A percentile compares a stretch with the other conserved stretches of the same genome.
Evolutionary conservation across 371 early-diverging fungal species (phyloP).

Genomic region (Circinella minor): DNA sequence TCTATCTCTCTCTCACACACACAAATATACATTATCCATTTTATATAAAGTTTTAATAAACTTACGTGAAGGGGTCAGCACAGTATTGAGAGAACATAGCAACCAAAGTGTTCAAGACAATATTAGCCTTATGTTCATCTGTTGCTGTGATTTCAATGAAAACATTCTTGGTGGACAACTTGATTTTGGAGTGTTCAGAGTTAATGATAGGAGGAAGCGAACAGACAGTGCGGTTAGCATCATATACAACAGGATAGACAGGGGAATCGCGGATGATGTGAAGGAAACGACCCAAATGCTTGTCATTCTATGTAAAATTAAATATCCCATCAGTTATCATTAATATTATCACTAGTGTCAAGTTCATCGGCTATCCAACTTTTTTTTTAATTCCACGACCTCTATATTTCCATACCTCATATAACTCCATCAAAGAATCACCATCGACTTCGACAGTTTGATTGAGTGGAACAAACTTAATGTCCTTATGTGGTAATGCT

Average conservation of each 20-base stretch:
- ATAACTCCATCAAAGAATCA: constrained; percentile 88
- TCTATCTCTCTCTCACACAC: neutral
- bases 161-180: constrained; percentile 94
- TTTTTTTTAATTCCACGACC: neutral
- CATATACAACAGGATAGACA: constrained; percentile 92
- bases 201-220: constrained; percentile 99
- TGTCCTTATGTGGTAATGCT: constrained; percentile 86
- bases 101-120: constrained; percentile 91
- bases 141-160: constrained; percentile 99
- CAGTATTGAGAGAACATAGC: constrained; percentile 96
- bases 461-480: constrained; percentile 96
- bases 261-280: constrained; percentile 92
- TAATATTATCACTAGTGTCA: neutral
- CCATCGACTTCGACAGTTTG: constrained; percentile 89
- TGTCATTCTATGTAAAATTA: constrained; percentile 58
- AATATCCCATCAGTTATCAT: neutral
- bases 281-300: constrained; percentile 90
- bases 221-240: constrained; percentile 84
- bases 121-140: constrained; percentile 94
- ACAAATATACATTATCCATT: neutral
- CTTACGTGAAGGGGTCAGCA: constrained; percentile 86
- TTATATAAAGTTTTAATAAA: constrained; percentile 1
- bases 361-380: no score
- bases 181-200: constrained; percentile 98
- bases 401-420: constrained; percentile 56